phyloP scores from a whole-genome alignment of 192 early-diverging fungal species.

The Coemansia sp. region DNA sequence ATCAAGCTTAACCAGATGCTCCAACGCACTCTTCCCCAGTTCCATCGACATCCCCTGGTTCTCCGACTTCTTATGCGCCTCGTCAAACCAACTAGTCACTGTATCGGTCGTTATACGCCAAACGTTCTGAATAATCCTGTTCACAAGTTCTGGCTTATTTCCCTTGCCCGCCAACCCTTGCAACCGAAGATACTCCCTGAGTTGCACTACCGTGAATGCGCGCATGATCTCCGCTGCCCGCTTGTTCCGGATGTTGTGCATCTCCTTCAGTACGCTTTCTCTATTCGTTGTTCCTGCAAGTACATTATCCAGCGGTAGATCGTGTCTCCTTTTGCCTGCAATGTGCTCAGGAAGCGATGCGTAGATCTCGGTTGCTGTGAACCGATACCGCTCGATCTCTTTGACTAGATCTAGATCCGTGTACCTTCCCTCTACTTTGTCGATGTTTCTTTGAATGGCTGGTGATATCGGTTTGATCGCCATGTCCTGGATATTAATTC shows the following conservation, averaged over 20 bases:
- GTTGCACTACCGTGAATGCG: conserved; percentile 25
- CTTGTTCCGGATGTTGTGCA: conserved; percentile 17
- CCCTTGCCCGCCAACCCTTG: conserved; percentile 11
- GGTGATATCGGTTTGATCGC: conserved; percentile 23
- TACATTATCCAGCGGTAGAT: background rate
- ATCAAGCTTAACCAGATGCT: conserved; percentile 9
- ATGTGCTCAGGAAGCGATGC: conserved; percentile 21
- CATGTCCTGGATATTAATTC: conserved; percentile 4
- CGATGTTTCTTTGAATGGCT: conserved; percentile 21
- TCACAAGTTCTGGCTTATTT: conserved; percentile 22
- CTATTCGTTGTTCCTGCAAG: conserved; percentile 7
- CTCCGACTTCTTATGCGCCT: conserved; percentile 4
- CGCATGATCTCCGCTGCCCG: conserved; percentile 8
- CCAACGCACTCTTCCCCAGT: conserved; percentile 13
- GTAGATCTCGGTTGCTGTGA: conserved; percentile 28
- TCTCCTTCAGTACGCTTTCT: conserved; percentile 10
- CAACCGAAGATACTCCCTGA: conserved; percentile 25
- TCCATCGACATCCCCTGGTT: conserved; percentile 26
- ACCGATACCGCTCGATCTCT: conserved; percentile 34
- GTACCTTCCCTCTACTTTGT: conserved; percentile 9
- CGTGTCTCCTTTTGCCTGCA: background rate
- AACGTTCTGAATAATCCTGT: conserved; percentile 33
- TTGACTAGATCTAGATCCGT: conserved; percentile 1
- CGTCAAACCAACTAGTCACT: conserved; percentile 12
- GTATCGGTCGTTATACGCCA: conserved; percentile 34